These are phyloP conservation scores for Paramyrothecium roridum DNA, from an alignment of 2,329 filamentous ascomycete species.

Conservation along the genomic window DNA sequence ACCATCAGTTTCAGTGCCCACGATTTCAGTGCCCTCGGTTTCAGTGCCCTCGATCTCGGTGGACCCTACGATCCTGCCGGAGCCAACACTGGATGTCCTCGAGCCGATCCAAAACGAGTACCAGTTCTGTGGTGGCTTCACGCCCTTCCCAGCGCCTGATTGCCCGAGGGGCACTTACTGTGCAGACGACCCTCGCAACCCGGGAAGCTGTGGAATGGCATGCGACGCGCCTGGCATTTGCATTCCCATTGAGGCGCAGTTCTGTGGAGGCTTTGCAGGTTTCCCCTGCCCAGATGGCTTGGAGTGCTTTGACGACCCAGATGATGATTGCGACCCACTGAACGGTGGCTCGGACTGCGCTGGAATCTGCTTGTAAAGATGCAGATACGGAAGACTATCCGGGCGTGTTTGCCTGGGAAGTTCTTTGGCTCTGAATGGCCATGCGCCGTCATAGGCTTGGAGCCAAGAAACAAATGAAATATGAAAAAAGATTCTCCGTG, in stretches of 20 bases:
- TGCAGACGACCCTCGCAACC: constrained; percentile 13
- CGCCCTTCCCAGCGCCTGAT: neutral
- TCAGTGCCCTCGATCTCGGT: too few species aligned
- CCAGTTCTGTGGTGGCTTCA: neutral
- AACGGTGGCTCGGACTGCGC: neutral
- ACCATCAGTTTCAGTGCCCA: too few species aligned
- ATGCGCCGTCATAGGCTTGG: too few species aligned
- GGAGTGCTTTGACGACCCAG: neutral
- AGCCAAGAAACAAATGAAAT: too few species aligned
- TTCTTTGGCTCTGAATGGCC: too few species aligned
- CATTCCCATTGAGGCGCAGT: constrained; percentile 8
- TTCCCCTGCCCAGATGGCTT: constrained; percentile 2
- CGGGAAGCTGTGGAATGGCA: constrained; percentile 15
- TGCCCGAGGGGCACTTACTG: neutral
- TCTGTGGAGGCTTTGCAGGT: neutral
- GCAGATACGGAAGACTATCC: too few species aligned
- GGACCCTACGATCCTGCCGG: too few species aligned
- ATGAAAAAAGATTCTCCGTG: too few species aligned
- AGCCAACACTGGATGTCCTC: too few species aligned
- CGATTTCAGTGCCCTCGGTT: too few species aligned
- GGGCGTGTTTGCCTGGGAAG: too few species aligned
- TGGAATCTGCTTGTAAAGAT: constrained; percentile 1
- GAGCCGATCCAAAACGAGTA: neutral
- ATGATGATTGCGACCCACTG: neutral
- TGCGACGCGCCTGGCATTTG: constrained; percentile 20